Base-by-base conservation (phyloP, 1,284 basidiomycete species). In the Vanrija sp. region DNA sequence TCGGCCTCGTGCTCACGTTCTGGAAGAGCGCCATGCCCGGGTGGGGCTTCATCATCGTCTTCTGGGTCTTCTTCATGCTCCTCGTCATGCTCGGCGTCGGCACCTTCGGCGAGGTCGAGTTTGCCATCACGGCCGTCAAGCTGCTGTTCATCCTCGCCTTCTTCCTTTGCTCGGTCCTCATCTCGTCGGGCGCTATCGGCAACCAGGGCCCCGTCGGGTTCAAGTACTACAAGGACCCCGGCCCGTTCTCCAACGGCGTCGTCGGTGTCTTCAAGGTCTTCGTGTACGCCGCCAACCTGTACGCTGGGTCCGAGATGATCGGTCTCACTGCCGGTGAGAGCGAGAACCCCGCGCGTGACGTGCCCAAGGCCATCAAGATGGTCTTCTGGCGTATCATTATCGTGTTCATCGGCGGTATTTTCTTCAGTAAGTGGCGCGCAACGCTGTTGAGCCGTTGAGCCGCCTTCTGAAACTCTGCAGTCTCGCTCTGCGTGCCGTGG, bases 351-450 rank as follows among this genome's bases (percentile, higher is more conserved):
- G 82, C 86, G 38, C 60, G 61, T 40, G 89, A 87, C 66, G 85
- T 91, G 55, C 79, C 83, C 43, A 87, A 84, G 66, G 88, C 89
- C 12, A 86, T 91, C 57, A 82, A 83, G 50, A 80, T 86, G 40
- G 88, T 92, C 9, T 89, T 90, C 76, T 89, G 83, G 77, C 84
- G 88, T 64, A 84, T 90, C 60, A 54, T 86, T 14, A 58, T 88
- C 26, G 89, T 90, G 79, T 91, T 88, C 68, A 42, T 45, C 43
- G n/a, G n/a, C 23, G 19, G 40, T 12, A n/a, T 42, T 10, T 42
- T n/a, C 19, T 42, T 42, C 19, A 18, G n/a, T 42, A 19, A 8
- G 10, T 6, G n/a, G 9, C n/a, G 34, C 9, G 10, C 15, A 3
- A 18, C 15, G 19, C n/a, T 6, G n/a, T n/a, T 8, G 38, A 23